Conservation (phyloP, 352 stramenopile genomes). For the Globisporangium paroecandrum region DNA sequence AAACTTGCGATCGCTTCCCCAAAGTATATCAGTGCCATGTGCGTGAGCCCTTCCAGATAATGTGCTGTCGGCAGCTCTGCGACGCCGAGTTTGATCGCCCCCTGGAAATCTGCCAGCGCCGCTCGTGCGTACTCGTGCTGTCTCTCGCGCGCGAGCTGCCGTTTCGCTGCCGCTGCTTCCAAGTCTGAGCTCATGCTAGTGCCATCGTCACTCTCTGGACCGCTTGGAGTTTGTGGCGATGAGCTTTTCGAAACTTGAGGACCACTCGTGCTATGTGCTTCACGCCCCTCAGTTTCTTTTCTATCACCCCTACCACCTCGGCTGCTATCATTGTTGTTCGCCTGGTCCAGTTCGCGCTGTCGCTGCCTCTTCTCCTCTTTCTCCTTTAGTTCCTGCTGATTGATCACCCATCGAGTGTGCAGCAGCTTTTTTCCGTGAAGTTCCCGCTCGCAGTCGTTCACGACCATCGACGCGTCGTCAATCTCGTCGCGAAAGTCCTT, state of each 20-base stretch:
- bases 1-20: constrained; percentile 36
- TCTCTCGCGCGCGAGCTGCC: constrained; percentile 12
- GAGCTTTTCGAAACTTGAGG: not conserved
- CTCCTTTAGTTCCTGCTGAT: not conserved
- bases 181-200: not conserved
- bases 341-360: not conserved
- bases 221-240: constrained; percentile 9
- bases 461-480: constrained; percentile 16
- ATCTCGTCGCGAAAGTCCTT: constrained; percentile 20
- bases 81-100: constrained; percentile 19
- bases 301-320: not conserved
- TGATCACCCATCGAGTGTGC: not conserved
- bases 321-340: not conserved
- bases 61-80: constrained; percentile 32
- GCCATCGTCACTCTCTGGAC: constrained; percentile 2
- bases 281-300: not conserved
- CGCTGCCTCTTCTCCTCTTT: no score
- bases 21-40: constrained; percentile 33
- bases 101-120: constrained; percentile 33
- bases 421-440: constrained; percentile 18
- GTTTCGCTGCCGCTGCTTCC: constrained; percentile 11
- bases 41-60: constrained; percentile 34
- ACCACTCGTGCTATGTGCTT: not conserved
- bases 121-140: constrained; percentile 16
- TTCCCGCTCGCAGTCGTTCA: constrained; percentile 22